Evolutionary conservation across 192 early-diverging fungal genomes (phyloP).

Genomic region (Entomortierella lignicola): DNA sequence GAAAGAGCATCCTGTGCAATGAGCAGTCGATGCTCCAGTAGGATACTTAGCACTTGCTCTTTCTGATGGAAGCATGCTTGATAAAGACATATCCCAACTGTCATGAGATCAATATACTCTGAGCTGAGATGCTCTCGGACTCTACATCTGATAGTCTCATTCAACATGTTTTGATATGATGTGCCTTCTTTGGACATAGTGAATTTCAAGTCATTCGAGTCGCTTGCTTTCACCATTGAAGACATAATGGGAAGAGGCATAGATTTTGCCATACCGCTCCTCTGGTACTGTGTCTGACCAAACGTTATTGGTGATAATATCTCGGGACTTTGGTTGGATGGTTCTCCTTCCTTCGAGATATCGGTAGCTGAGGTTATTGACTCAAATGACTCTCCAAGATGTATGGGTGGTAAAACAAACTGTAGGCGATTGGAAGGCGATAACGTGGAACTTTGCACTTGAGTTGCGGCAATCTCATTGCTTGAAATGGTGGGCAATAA

Average conservation of each 20-base stretch:
- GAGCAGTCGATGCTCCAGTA: slow-evolving; percentile 35
- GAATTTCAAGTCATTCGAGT: neutral
- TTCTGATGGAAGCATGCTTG: slow-evolving; percentile 47
- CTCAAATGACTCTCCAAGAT: slow-evolving; percentile 41
- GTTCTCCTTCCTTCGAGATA: too few species aligned
- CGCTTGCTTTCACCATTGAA: slow-evolving; percentile 17
- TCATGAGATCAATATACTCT: slow-evolving; percentile 43
- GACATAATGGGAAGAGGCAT: slow-evolving; percentile 29
- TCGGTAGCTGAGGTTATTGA: slow-evolving; percentile 1
- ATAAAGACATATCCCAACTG: slow-evolving; percentile 43
- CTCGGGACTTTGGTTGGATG: neutral
- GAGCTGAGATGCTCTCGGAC: slow-evolving; percentile 26
- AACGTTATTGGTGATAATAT: neutral
- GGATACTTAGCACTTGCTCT: slow-evolving; percentile 10
- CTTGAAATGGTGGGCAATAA: neutral
- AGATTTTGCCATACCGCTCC: slow-evolving; percentile 5
- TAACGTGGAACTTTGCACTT: neutral
- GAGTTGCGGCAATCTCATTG: neutral
- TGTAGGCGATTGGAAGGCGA: slow-evolving; percentile 26
- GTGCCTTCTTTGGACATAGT: neutral
- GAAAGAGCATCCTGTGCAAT: slow-evolving; percentile 49
- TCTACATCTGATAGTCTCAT: slow-evolving; percentile 17
- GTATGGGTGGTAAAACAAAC: slow-evolving; percentile 35
- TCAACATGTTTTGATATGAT: slow-evolving; percentile 4
- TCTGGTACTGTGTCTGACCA: neutral